These are phyloP conservation scores for Coemansia biformis DNA, from an alignment of 192 early-diverging fungal genomes.

Conservation along the genomic window DNA sequence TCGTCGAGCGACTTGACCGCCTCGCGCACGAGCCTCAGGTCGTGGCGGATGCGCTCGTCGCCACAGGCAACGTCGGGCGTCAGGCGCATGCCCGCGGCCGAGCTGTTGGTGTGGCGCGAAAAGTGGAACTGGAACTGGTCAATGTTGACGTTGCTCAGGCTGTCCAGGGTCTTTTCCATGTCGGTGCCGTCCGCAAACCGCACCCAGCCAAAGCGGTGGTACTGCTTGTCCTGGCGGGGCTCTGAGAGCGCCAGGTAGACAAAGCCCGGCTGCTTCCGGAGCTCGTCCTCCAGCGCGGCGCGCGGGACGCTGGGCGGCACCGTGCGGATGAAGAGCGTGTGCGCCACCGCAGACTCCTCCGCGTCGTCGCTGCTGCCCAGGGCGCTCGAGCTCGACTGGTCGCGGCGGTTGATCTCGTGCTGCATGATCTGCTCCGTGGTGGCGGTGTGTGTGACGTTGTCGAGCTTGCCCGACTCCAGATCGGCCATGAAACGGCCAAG, in stretches of 20 bases:
- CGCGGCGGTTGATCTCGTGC: slow-evolving; percentile 40
- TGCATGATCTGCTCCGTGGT: slow-evolving; percentile 44
- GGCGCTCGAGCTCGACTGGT: slow-evolving; percentile 19
- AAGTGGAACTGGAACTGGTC: slow-evolving; percentile 53
- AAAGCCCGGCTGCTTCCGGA: slow-evolving; percentile 68
- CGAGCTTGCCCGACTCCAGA: slow-evolving; percentile 66
- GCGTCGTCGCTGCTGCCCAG: slow-evolving; percentile 39
- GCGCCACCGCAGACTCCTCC: slow-evolving; percentile 23
- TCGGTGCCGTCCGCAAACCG: slow-evolving; percentile 82
- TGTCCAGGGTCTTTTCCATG: slow-evolving; percentile 61
- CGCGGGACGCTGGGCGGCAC: slow-evolving; percentile 67
- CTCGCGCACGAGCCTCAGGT: slow-evolving; percentile 61
- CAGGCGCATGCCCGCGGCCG: slow-evolving; percentile 44
- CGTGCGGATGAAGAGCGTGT: slow-evolving; percentile 75
- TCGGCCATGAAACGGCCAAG: slow-evolving; percentile 60
- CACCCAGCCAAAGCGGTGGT: slow-evolving; percentile 89
- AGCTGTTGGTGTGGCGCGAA: slow-evolving; percentile 36
- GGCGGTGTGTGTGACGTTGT: slow-evolving; percentile 46
- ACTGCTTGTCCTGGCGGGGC: slow-evolving; percentile 75
- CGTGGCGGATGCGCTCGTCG: slow-evolving; percentile 65
- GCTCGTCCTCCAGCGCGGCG: slow-evolving; percentile 59
- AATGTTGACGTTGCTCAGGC: slow-evolving; percentile 57
- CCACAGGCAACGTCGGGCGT: slow-evolving; percentile 69
- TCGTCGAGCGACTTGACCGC: slow-evolving; percentile 40
- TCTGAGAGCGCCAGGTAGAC: slow-evolving; percentile 80